Evolutionary conservation across 306 rosid species (phyloP).

Genomic region (Cucurbita argyrosperma): DNA sequence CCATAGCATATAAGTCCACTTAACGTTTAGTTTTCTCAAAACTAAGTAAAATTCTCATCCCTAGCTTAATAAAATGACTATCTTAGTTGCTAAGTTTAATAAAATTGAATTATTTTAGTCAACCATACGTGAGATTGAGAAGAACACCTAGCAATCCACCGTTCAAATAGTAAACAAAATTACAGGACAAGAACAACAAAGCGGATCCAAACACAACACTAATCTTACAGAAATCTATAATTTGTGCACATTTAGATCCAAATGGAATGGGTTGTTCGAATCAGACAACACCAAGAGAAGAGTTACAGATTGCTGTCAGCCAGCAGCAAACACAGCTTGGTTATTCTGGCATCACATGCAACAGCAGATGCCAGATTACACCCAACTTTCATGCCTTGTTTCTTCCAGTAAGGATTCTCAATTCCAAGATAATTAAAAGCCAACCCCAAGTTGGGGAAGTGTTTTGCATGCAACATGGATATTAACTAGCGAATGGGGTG

Average conservation of each 20-base stretch:
- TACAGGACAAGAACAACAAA: background rate
- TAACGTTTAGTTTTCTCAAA: too few species aligned
- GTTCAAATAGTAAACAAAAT: background rate
- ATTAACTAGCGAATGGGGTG: conserved; percentile 50
- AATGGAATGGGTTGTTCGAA: background rate
- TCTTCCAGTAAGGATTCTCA: background rate
- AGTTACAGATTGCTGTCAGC: background rate
- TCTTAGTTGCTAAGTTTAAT: too few species aligned
- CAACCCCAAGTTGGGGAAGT: background rate
- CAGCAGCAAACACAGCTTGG: background rate
- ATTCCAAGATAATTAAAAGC: conserved; percentile 3
- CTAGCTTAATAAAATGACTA: too few species aligned
- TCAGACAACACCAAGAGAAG: background rate
- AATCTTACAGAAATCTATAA: background rate
- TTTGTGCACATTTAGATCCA: background rate
- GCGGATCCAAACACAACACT: background rate
- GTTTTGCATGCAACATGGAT: background rate
- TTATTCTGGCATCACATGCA: background rate
- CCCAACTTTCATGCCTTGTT: background rate
- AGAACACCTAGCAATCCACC: background rate
- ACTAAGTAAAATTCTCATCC: too few species aligned
- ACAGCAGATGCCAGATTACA: background rate
- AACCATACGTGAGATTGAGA: background rate
- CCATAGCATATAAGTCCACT: too few species aligned
- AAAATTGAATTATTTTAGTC: too few species aligned